phyloP scores from a whole-genome alignment of 2,329 filamentous ascomycete species.

The Chrysoporthe austroafricana region DNA sequence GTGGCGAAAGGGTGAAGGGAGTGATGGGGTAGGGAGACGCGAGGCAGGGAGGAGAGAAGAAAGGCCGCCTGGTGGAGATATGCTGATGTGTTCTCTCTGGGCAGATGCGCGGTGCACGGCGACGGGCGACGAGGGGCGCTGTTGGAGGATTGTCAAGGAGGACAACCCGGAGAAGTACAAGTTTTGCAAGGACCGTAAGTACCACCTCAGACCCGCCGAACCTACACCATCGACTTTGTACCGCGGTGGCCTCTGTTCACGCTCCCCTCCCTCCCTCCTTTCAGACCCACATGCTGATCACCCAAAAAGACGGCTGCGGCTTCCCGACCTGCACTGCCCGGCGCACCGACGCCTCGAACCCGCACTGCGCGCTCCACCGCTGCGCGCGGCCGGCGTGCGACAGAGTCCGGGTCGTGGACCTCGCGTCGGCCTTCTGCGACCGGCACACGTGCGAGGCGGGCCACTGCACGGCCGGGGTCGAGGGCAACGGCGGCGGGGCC shows the following conservation, averaged over 20 bases:
- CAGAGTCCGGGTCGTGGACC: constrained; percentile 10
- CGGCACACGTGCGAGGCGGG: constrained; percentile 30
- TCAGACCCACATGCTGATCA: neutral
- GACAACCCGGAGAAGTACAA: constrained; percentile 31
- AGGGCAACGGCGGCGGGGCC: constrained; percentile 20
- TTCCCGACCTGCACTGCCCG: constrained; percentile 27
- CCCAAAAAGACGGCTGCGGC: constrained; percentile 30
- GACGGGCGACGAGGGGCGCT: constrained; percentile 27
- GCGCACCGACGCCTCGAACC: constrained; percentile 4
- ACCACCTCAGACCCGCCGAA: neutral
- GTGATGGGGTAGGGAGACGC: constrained; percentile 4
- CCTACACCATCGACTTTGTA: neutral
- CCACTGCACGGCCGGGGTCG: constrained; percentile 25
- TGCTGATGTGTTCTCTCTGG: neutral
- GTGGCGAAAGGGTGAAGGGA: neutral
- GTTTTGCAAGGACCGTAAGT: constrained; percentile 33
- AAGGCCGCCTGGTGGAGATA: neutral
- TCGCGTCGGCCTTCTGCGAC: constrained; percentile 27
- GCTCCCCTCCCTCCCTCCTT: neutral
- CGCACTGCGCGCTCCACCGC: constrained; percentile 28
- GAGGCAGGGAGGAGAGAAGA: too few species aligned
- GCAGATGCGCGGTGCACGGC: constrained; percentile 28
- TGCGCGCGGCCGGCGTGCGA: constrained; percentile 28
- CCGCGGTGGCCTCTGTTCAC: neutral
- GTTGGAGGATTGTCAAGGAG: constrained; percentile 31